Base-by-base conservation (phyloP, 306 rosid genomes). In the Hylodesmum podocarpum region DNA sequence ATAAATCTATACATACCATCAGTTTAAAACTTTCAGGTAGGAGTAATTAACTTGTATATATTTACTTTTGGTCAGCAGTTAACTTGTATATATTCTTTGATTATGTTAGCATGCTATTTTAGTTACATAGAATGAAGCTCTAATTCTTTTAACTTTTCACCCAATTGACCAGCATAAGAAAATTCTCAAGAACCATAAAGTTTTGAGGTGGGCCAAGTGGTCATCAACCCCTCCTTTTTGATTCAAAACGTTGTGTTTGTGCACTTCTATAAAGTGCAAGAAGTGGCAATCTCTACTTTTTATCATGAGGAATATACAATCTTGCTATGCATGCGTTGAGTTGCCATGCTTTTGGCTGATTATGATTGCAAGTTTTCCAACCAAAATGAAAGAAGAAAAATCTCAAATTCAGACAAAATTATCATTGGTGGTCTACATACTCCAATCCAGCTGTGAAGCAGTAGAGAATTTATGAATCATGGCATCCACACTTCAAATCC, bases 221-320 rank as follows among this genome's bases (percentile, higher is more conserved):
- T 47, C 53, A 69, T 65, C 41, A 50, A 11, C 49, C 68, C 29
- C 18, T 10, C 61, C 16, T 37, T 27, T 72, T 63, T 27, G 58
- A 39, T 63, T 75, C 75, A 73, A 74, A 81, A 63, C 21, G 15
- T 59, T 19, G 78, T 73, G 70, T 71, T 59, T 19, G 78, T 73
- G 70, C 75, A 83, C 65, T 49, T 71, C 12, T 39, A 66, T 61
- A 66, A 66, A 78, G 53, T 46, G 78, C 27, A 25, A 66, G 24
- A 61, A 75, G 14, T 64, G 84, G 70, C 80, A 36, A 22, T 72
- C 62, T 66, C 28, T 65, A 14, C 15, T 19, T 67, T 70, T 74
- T 21, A 54, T 72, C 65, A 19, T 9, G 49, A 57, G 36, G 78
- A 77, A 78, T 64, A 65, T 80, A 76, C 72, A 82, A 80, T 80